Base-by-base conservation (phyloP, 2,329 filamentous ascomycete genomes). In the Alternaria metachromatica region DNA sequence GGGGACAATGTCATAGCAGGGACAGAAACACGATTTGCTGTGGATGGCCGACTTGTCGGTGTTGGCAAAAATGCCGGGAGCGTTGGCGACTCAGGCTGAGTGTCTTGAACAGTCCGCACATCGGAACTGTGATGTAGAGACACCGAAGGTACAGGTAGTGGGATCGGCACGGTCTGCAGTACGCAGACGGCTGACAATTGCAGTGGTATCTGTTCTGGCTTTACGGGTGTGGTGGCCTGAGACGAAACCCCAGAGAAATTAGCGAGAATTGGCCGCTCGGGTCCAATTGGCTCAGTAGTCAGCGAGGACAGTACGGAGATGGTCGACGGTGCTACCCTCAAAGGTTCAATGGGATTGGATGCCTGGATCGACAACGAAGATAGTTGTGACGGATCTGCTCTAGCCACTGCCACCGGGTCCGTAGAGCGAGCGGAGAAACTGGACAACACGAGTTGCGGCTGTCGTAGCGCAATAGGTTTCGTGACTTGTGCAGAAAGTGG, bases 21-120 rank as follows among this genome's bases (percentile, higher is more conserved):
- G 50, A 50, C 43, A 11, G 49, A 33, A 43, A 72, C 56, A 15
- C 71, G 72, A 26, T 71, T 70, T n/a, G 76, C 71, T 18, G 74
- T 78, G 6, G 75, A 72, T 12, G 74, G 76, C 41, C 74, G 72
- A 50, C 72, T 77, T 50, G 49, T 51, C n/a, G 74, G 74, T 55
- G 68, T 74, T 13, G 75, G 76, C 6, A 79, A 63, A 65, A 77
- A 76, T 10, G 72, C 55, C 18, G 78, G 76, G 6, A 77, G 66
- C 6, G 74, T 78, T 41, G 76, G 76, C 18, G 76, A 79, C 60
- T 79, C 78, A 26, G 77, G 76, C 56, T 77, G 73, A n/a, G 69
- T 70, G 30, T 75, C 69, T 20, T 77, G 77, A 23, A 78, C 53
- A 13, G 70, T 72, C 30, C 63, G 72, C 15, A 78, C 70, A 55